Percentiles rank a stretch among this genome's conserved stretches.
These are phyloP conservation scores for Oryza glumipatula DNA, from an alignment of 176 grass and related monocot species.

Conservation along the genomic window DNA sequence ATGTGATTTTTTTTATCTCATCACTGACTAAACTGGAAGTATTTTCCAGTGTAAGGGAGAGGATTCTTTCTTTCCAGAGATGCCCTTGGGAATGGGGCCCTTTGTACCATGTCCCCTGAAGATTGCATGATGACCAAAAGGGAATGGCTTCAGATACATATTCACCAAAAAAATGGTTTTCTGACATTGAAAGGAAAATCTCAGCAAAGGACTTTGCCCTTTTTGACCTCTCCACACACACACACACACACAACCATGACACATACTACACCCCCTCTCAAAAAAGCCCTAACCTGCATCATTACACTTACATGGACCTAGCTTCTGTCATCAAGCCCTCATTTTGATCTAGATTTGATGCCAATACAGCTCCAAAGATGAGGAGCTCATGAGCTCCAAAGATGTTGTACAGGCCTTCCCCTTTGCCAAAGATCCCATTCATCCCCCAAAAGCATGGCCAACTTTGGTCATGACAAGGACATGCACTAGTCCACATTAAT, in stretches of 20 bases:
- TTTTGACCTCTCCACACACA: conserved; percentile 41
- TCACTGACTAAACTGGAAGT: background rate
- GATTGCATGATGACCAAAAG: conserved; percentile 64
- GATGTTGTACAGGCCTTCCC: background rate
- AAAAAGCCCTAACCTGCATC: conserved; percentile 38
- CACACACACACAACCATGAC: background rate
- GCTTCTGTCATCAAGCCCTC: conserved; percentile 20
- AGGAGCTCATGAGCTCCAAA: conserved; percentile 11
- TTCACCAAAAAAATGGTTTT: conserved; percentile 37
- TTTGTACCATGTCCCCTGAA: conserved; percentile 61
- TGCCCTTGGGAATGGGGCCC: conserved; percentile 49
- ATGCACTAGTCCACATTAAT: conserved; percentile 46
- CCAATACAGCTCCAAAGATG: conserved; percentile 21
- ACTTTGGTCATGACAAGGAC: conserved; percentile 78
- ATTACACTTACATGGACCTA: conserved; percentile 29
- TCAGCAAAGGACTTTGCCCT: conserved; percentile 26
- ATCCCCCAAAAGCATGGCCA: conserved; percentile 52
- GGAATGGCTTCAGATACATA: conserved; percentile 37
- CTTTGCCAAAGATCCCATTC: conserved; percentile 45
- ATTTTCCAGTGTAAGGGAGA: background rate
- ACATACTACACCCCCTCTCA: background rate
- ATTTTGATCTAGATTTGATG: conserved; percentile 47
- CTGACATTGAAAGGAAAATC: conserved; percentile 47
- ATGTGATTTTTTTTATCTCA: background rate
- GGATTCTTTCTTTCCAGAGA: conserved; percentile 37